These are phyloP conservation scores for Ganoderma meredithae DNA, from an alignment of 1,284 basidiomycete species.

Conservation along the genomic window DNA sequence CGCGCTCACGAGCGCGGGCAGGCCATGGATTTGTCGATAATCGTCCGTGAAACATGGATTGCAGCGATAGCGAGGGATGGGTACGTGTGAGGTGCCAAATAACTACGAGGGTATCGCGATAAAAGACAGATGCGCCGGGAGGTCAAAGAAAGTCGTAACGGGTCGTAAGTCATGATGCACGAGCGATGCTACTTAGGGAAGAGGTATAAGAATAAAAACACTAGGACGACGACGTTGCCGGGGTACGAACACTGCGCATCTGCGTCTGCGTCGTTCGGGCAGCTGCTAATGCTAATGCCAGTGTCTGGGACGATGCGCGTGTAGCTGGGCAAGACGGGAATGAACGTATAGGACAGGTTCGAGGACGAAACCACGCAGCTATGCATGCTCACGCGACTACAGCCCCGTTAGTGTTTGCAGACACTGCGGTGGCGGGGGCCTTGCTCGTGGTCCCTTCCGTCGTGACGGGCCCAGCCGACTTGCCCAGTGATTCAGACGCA, in stretches of 20 bases:
- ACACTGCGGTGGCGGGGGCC: slow-evolving; percentile 12
- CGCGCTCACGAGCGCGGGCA: neutral
- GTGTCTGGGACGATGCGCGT: neutral
- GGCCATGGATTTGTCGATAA: neutral
- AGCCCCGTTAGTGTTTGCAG: slow-evolving; percentile 11
- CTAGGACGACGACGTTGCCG: slow-evolving; percentile 4
- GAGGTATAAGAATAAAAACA: slow-evolving; percentile 18
- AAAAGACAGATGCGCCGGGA: slow-evolving; percentile 7
- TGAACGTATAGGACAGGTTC: slow-evolving; percentile 4
- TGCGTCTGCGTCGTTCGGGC: neutral
- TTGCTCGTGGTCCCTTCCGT: slow-evolving; percentile 6
- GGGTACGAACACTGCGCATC: slow-evolving; percentile 1
- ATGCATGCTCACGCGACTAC: slow-evolving; percentile 7
- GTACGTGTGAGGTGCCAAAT: neutral
- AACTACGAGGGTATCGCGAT: slow-evolving; percentile 19
- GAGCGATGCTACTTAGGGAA: slow-evolving; percentile 7
- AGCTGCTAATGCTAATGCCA: too few relatives aligned
- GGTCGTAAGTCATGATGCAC: slow-evolving; percentile 25
- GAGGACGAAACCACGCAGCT: neutral
- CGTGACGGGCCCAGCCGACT: slow-evolving; percentile 4
- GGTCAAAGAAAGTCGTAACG: slow-evolving; percentile 20
- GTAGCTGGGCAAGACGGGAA: neutral
- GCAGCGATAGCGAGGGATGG: slow-evolving; percentile 3
- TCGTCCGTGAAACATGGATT: neutral
- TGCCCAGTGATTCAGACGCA: slow-evolving; percentile 30